phyloP scores from a whole-genome alignment of 805 yeast species.

The Yamadazyma akitaensis region DNA sequence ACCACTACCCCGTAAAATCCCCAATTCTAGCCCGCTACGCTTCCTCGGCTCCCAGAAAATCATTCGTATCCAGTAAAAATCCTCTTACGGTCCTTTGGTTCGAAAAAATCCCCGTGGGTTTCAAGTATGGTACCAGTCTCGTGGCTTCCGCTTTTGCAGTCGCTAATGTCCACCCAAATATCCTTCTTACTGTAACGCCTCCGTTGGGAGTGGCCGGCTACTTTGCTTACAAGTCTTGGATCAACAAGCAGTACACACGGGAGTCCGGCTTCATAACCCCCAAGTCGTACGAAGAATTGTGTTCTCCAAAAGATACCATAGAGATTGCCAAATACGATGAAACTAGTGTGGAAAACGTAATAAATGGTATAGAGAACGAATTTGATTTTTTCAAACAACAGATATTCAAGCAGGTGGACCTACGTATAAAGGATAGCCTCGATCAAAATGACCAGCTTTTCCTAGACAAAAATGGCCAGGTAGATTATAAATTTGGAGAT shows the following conservation, averaged over 20 bases:
- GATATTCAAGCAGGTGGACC: conserved; percentile 23
- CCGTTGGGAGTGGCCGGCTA: conserved; percentile 30
- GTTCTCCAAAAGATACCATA: conserved; percentile 1
- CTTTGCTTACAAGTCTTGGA: conserved; percentile 17
- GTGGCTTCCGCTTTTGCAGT: conserved; percentile 24
- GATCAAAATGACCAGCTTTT: conserved; percentile 12
- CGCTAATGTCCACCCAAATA: conserved; percentile 35
- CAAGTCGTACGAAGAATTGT: neutral
- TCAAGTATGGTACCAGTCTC: conserved; percentile 28
- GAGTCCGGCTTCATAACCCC: conserved; percentile 6
- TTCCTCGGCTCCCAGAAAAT: conserved; percentile 28
- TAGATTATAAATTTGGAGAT: conserved; percentile 15
- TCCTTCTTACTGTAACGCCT: conserved; percentile 34
- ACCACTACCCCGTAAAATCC: neutral
- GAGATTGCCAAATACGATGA: conserved; percentile 27
- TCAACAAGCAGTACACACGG: conserved; percentile 6
- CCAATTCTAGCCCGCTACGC: neutral
- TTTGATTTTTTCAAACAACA: conserved; percentile 33
- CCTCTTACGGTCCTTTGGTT: conserved; percentile 26
- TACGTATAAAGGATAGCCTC: conserved; percentile 26
- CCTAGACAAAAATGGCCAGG: conserved; percentile 32
- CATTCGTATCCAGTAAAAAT: conserved; percentile 24
- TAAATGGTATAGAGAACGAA: conserved; percentile 35
- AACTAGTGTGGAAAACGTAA: conserved; percentile 24
- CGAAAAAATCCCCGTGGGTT: conserved; percentile 21